Base-by-base conservation (phyloP, 345 rosid species). In the Eucalyptus globulus region DNA sequence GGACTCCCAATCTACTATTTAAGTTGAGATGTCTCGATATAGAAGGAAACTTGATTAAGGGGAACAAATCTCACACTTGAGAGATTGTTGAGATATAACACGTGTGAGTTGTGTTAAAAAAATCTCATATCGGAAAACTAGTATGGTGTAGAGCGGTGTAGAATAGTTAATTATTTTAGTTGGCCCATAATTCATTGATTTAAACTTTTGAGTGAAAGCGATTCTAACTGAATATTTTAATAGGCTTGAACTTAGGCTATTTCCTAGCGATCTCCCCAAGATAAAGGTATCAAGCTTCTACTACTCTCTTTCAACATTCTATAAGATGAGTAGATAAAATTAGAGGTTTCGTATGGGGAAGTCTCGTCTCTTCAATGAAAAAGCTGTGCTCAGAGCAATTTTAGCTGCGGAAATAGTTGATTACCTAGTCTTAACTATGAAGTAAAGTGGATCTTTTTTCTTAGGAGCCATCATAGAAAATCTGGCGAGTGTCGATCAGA, bases 211-310 rank as follows among this genome's bases (percentile, higher is more conserved):
- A 53, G 24, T 53, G 10, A 53, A 53, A 0, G 24, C 24, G 4
- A 53, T 56, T 56, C 29, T 56, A 56, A 56, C 1, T 22, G 2
- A 4, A 22, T 56, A 22, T 56, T 21, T 56, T 56, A 56, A 56
- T 9, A 9, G 12, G 62, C 62, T 4, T 0, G 0, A 24, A 22
- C 27, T 9, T 56, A 10, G 11, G 62, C 62, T 56, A 22, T 56
- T 24, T 56, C 27, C 5, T 22, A 3, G 62, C 1, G 27, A 56
- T 56, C 62, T 22, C 6, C 27, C 62, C 1, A 22, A 9, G 12
- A 8, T 21, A 56, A 56, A 9, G 27, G 27, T 56, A 60, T 60
- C 0, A 1, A 8, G 31, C 67, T 5, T 60, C 7, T 60, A 60
- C 0, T 26, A 2, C n/a, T 60, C 62, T 22, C 3, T 56, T 9